These are phyloP conservation scores for Phytophthora niederhauseri DNA, from an alignment of 352 stramenopile species.

Conservation along the genomic window DNA sequence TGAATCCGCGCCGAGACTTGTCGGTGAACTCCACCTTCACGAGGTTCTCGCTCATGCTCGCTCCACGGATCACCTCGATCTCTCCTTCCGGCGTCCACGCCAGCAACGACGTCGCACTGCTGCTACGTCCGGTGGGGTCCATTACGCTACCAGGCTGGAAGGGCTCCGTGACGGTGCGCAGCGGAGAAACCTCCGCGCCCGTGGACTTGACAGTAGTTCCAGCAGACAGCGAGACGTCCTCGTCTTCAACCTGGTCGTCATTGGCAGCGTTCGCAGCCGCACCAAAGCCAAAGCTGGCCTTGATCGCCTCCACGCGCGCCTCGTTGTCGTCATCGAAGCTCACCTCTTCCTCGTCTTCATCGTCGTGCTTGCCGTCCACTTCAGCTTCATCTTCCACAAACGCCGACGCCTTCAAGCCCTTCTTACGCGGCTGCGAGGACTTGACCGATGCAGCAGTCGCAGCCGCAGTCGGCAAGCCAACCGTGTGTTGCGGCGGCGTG, in stretches of 20 bases:
- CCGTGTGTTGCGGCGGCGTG: conserved; percentile 57
- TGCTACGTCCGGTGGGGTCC: conserved; percentile 38
- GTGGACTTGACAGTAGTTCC: conserved; percentile 11
- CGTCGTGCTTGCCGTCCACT: conserved; percentile 40
- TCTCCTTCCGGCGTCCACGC: conserved; percentile 80
- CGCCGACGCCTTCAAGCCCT: conserved; percentile 33
- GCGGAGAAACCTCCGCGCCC: conserved; percentile 12
- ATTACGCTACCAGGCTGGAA: conserved; percentile 71
- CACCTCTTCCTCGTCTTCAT: conserved; percentile 44
- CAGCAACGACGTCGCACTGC: conserved; percentile 51
- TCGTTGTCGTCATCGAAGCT: conserved; percentile 68
- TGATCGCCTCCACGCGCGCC: conserved; percentile 79
- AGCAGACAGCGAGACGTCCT: conserved; percentile 15
- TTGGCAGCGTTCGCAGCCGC: conserved; percentile 30
- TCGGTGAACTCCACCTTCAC: conserved; percentile 85
- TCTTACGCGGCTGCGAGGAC: conserved; percentile 32
- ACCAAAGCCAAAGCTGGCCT: conserved; percentile 84
- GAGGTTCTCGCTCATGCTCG: conserved; percentile 70
- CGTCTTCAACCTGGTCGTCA: conserved; percentile 33
- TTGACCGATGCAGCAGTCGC: conserved; percentile 1
- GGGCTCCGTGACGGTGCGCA: conserved; percentile 53
- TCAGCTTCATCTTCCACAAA: conserved; percentile 62
- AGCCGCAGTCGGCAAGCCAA: conserved; percentile 13
- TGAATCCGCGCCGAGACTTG: conserved; percentile 84
- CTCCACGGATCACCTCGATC: conserved; percentile 80